Conservation (phyloP, 805 yeast genomes). For the Kregervanrija delftensis region DNA sequence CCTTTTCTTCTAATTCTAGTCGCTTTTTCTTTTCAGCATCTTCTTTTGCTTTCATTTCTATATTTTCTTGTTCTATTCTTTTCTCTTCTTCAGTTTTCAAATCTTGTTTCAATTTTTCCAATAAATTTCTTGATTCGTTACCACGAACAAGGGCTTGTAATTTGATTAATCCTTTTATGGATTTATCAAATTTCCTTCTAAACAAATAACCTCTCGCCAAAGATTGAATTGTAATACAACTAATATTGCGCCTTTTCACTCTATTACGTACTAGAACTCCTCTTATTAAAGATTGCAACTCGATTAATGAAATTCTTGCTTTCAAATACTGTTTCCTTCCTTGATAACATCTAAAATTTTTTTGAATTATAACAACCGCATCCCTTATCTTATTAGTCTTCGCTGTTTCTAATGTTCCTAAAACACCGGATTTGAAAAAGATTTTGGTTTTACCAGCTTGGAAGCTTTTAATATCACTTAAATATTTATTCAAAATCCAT, state of each 20-base stretch:
- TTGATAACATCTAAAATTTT: slow-evolving; percentile 58
- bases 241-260: slow-evolving; percentile 42
- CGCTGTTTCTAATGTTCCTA: slow-evolving; percentile 81
- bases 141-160: slow-evolving; percentile 46
- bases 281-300: slow-evolving; percentile 54
- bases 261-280: slow-evolving; percentile 54
- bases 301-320: slow-evolving; percentile 43
- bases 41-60: slow-evolving; percentile 78
- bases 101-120: slow-evolving; percentile 59
- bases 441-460: slow-evolving; percentile 91
- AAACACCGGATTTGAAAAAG: slow-evolving; percentile 93
- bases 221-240: slow-evolving; percentile 69
- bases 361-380: slow-evolving; percentile 84
- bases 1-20: slow-evolving; percentile 51
- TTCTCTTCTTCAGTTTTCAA: slow-evolving; percentile 88
- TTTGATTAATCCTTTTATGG: slow-evolving; percentile 30
- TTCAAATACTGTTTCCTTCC: slow-evolving; percentile 55
- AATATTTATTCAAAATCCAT: slow-evolving; percentile 54
- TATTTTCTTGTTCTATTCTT: slow-evolving; percentile 80
- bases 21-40: slow-evolving; percentile 53
- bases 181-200: slow-evolving; percentile 31
- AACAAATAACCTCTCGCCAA: slow-evolving; percentile 45
- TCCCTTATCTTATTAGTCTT: slow-evolving; percentile 69
- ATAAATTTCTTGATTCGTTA: slow-evolving; percentile 47
- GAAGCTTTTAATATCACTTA: slow-evolving; percentile 59